Evolutionary conservation across 192 early-diverging fungal species (phyloP), one percentile per base, ranked within the genome.

Genomic region (Chytriomyces confervae): DNA sequence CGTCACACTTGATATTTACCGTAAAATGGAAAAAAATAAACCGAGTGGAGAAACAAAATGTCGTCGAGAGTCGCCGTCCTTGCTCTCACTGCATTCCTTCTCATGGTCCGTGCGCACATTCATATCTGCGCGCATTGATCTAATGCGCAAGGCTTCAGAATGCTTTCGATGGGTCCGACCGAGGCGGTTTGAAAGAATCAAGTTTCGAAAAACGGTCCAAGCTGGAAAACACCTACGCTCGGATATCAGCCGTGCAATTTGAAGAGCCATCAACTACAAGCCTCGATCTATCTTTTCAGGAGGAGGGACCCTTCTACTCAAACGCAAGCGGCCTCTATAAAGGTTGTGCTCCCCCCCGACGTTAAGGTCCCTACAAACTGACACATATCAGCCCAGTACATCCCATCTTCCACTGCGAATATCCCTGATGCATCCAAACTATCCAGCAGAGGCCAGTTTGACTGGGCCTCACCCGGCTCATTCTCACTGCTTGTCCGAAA

Each of bases 391-490:
- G 16, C 63, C 27, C 10, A 47, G 16, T 16, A 20, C 20, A 47
- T 9, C 1, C 46, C 45, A 11, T 44, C 16, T 2, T 36, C 36
- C 36, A 36, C 36, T 1, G 2, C 36, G 2, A 36, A 1, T 4
- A 36, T 36, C 36, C 36, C 36, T 36, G 2, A 36, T 2, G 36
- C 36, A 36, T 36, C 36, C 36, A 1, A 36, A 36, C 36, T 36
- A 36, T 36, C 1, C 36, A 36, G 2, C 6, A 29, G 66, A 16
- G 66, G 66, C 23, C 20, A 8, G 8, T 68, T 68, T 46, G 66
- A 68, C 45, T 68, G 66, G 66, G 9, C 66, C 5, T 20, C 66
- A 47, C 66, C 66, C 20, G 66, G 66, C 27, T 20, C 66, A n/a
- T 7, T 68, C 27, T 47, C 66, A 5, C 44, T 68, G 43, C 43